Base-by-base conservation (phyloP, 768 basidiomycete genomes). In the Leccinum subtestaceum region DNA sequence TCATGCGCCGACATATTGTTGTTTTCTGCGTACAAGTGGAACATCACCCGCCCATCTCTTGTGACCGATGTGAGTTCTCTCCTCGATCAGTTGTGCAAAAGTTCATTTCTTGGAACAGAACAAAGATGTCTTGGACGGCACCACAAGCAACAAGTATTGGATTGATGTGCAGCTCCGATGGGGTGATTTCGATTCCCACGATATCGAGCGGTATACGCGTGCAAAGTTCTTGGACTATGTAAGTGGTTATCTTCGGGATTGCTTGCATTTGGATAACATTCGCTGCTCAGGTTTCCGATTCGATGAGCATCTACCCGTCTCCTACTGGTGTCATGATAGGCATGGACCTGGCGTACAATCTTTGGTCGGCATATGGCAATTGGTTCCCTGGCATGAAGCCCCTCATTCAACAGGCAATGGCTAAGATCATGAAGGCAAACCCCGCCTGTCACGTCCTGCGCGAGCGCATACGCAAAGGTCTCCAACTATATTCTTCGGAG, bases 351-450 rank as follows among this genome's bases (percentile, higher is more conserved):
- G 96, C 97, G 0, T 98, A 98, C 77, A 99, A 98, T 75, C 70
- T 99, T 60, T 97, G 97, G 92, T 96, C 96, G 31, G 96, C 93
- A 1, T 99, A 96, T 67, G 97, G 97, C 61, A 96, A 96, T 72
- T 98, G 93, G 93, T 97, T 98, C 89, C 97, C 97, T 13, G 96
- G 97, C 49, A 85, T 98, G 83, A 98, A 98, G 76, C 95, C 95
- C 5, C 82, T 99, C 60, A 88, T 99, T 59, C 96, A 97, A 73
- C 95, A 97, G 75, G 97, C 96, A 5, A 97, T 99, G 95, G 94
- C 91, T 12, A 99, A 98, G 82, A 91, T 99, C 73, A 96, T 98
- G 94, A 99, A 99, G 76, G 97, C 97, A 54, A 98, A 99, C 69
- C 97, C 97, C 25, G 97, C 97, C 13, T 88, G 90, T 55, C 97